Evolutionary conservation across 108 stramenopile genomes (phyloP), one percentile per base, ranked within the genome.

Genomic region (Nitzschia sp.): DNA sequence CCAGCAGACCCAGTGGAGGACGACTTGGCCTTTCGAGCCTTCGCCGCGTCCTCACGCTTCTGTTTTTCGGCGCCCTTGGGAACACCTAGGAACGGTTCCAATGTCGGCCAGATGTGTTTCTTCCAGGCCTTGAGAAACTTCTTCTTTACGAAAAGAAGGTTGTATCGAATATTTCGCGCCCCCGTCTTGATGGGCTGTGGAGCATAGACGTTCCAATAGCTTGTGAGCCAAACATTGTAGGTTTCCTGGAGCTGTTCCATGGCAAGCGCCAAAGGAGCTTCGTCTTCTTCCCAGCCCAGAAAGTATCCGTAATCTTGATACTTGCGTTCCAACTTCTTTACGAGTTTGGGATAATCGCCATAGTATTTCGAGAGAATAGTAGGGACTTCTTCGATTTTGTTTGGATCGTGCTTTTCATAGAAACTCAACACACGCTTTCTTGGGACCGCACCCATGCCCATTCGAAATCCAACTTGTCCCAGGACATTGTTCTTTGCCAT

Each of bases 231-330:
- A 27, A 71, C 38, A 16, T 83, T 70, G 30, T 80, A 71, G 3
- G 82, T 87, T 55, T 90, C 89, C 55, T 73, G 73, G 19, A 92
- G 25, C 55, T 92, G 76, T 28, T 92, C 91, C 52, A 80, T 69
- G 15, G 89, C 91, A 21, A 92, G 34, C 2, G 69, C 62, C 75
- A 89, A 70, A 32, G 91, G 85, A 53, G 91, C 90, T 72, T 90
- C 90, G 70, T 96, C 94, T 64, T 85, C 54, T 74, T 96, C 94
- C 94, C 94, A 96, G 26, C 86, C 84, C 41, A 96, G 41, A 67
- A 96, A 96, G 69, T 93, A 96, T 1, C 94, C 94, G 47, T 96
- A 96, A 62, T 96, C 94, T 27, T 79, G 81, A 54, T 96, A 96
- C 75, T 96, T 96, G 33, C 92, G 84, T 76, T 96, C 94, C 61